A percentile compares a stretch with the other conserved stretches of the same genome.
These are phyloP conservation scores for Singerocomus rubriflavus DNA, from an alignment of 1,284 basidiomycete species.

Conservation along the genomic window DNA sequence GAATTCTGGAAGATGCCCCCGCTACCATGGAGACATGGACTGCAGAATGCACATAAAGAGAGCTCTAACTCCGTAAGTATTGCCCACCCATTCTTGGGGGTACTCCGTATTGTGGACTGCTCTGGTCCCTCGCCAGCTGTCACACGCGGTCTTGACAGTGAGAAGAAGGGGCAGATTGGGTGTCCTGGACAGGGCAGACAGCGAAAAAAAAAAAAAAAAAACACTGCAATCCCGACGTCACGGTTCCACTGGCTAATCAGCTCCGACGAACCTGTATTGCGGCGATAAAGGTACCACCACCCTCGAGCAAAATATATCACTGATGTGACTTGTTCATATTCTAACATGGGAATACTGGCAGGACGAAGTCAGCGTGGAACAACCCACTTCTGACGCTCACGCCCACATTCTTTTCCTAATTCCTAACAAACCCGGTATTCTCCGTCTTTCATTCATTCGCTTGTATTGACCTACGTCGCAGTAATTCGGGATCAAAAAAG, in stretches of 20 bases:
- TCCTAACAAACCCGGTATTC: neutral
- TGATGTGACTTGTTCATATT: conserved; percentile 4
- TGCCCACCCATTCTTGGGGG: no score
- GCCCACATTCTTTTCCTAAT: neutral
- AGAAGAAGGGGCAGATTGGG: no score
- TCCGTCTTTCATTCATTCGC: neutral
- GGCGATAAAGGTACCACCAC: conserved; percentile 21
- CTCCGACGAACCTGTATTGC: conserved; percentile 14
- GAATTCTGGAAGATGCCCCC: no score
- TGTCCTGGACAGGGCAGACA: no score
- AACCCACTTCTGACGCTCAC: conserved; percentile 3
- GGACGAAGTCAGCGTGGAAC: neutral
- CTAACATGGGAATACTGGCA: conserved; percentile 11
- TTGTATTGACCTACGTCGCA: conserved; percentile 10
- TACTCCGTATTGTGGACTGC: no score
- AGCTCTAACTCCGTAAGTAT: no score
- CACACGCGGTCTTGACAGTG: no score
- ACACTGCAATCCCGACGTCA: neutral
- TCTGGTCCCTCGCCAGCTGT: no score
- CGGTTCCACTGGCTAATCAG: conserved; percentile 10
- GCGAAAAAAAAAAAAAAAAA: neutral
- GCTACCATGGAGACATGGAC: no score
- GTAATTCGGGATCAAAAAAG: conserved; percentile 2
- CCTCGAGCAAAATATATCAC: neutral
- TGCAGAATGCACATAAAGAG: no score